Evolutionary conservation across 352 stramenopile species (phyloP).

Genomic region (Globisporangium abappressorium): DNA sequence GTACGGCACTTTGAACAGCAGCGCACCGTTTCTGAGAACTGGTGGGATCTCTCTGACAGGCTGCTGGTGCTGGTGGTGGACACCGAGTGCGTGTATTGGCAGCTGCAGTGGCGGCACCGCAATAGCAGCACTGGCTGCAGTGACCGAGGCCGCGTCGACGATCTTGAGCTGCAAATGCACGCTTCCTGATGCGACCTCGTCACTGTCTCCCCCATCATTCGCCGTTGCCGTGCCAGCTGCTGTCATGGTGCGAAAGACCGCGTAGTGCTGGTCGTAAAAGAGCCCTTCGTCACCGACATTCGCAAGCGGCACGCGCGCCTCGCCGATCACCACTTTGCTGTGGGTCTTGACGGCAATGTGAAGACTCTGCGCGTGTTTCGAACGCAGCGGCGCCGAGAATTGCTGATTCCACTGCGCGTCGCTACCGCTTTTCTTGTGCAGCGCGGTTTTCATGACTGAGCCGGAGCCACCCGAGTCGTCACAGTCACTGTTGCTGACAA

Average conservation of each 20-base stretch:
- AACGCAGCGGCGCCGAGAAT: conserved; percentile 54
- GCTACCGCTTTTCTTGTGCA: conserved; percentile 81
- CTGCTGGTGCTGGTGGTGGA: background rate
- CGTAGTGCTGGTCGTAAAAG: conserved; percentile 65
- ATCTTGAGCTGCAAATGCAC: conserved; percentile 76
- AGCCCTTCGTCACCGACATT: conserved; percentile 31
- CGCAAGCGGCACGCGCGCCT: conserved; percentile 42
- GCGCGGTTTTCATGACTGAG: conserved; percentile 42
- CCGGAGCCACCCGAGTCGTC: conserved; percentile 16
- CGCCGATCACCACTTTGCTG: conserved; percentile 65
- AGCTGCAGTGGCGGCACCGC: conserved; percentile 29
- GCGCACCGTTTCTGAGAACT: conserved; percentile 44
- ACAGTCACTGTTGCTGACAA: conserved; percentile 11
- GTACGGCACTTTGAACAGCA: conserved; percentile 83
- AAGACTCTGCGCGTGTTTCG: conserved; percentile 50
- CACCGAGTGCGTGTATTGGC: background rate
- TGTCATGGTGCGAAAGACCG: conserved; percentile 34
- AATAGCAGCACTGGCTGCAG: background rate
- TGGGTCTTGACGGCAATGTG: conserved; percentile 57
- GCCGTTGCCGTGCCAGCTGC: conserved; percentile 6
- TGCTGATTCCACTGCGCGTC: conserved; percentile 85
- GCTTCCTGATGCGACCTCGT: conserved; percentile 28
- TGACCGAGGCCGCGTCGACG: conserved; percentile 26
- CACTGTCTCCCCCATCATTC: background rate
- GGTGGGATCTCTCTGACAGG: conserved; percentile 25